These are phyloP conservation scores for Pythium myriotylum DNA, from an alignment of 352 stramenopile genomes.

Conservation along the genomic window DNA sequence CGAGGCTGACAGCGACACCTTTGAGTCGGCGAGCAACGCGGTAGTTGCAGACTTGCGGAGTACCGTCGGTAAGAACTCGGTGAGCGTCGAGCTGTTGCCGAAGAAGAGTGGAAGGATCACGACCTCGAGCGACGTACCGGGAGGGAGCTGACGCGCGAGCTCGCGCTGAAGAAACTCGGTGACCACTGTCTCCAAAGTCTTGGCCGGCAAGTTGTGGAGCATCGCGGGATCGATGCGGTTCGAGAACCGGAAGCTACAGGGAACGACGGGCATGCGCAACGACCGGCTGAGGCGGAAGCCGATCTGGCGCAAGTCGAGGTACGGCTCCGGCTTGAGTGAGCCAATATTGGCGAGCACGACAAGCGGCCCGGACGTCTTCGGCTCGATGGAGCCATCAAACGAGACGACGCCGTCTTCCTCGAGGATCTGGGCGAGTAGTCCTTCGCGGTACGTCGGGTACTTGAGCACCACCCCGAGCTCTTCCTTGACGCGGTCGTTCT, in stretches of 20 bases:
- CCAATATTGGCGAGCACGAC: slow-evolving; percentile 79
- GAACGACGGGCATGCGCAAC: slow-evolving; percentile 55
- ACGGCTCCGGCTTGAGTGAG: slow-evolving; percentile 67
- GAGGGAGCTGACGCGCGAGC: slow-evolving; percentile 8
- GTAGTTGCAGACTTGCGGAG: slow-evolving; percentile 49
- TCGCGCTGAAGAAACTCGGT: slow-evolving; percentile 41
- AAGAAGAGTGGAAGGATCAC: slow-evolving; percentile 84
- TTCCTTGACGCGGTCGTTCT: slow-evolving; percentile 70
- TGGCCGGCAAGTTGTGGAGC: slow-evolving; percentile 65
- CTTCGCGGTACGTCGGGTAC: slow-evolving; percentile 85
- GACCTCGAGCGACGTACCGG: slow-evolving; percentile 25
- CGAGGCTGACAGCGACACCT: slow-evolving; percentile 24
- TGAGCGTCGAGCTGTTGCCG: slow-evolving; percentile 72
- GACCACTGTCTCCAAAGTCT: slow-evolving; percentile 69
- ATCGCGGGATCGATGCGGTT: slow-evolving; percentile 59
- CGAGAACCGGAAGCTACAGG: slow-evolving; percentile 81
- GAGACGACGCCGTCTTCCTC: slow-evolving; percentile 57
- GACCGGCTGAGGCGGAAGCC: slow-evolving; percentile 63
- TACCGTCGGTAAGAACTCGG: slow-evolving; percentile 69
- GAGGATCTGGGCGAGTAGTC: slow-evolving; percentile 73
- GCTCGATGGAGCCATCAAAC: slow-evolving; percentile 2
- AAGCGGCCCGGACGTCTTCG: slow-evolving; percentile 22
- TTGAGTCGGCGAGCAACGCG: background rate
- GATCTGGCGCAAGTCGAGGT: slow-evolving; percentile 74
- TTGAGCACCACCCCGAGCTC: slow-evolving; percentile 71